Base-by-base conservation (phyloP, 129 eudicot genomes). In the Centaurea solstitialis region DNA sequence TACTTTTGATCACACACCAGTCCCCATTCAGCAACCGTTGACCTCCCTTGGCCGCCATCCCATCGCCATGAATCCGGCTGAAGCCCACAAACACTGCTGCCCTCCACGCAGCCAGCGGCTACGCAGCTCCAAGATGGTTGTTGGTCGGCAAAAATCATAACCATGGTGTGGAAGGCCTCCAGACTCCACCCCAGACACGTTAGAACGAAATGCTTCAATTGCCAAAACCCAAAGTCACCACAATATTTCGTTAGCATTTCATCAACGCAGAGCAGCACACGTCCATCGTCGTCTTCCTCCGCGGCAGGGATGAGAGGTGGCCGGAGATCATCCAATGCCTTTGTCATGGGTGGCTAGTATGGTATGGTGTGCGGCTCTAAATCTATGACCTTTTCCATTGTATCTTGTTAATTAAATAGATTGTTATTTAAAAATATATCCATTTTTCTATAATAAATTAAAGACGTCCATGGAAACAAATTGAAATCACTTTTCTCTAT, bases 171-270 rank as follows among this genome's bases (percentile, higher is more conserved):
- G 68, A 94, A 84, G 53, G 91, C 96, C 69, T 92, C 91, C 1
- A 94, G 85, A 12, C 88, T 90, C 98, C 97, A 92, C 6, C 90
- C 98, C 57, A 89, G 64, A 83, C 92, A 84, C 5, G 94, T 90
- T 7, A 92, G 83, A 3, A 90, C 82, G 13, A 94, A 92, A 89
- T 94, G 96, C 62, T 61, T 85, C 21, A 90, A 23, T 76, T 94
- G 98, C 97, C 97, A 94, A 68, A 33, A 21, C 79, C 98, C 98
- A 68, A 92, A 94, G 88, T 94, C 98, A 11, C 97, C 98, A 82
- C 98, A 94, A 38, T 92, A 86, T 69, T 82, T 86, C 11, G 85
- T 84, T 38, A 94, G 53, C 96, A 90, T 92, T 39, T 85, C 89
- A 83, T 94, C 97, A 10, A 90, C 87, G 73, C 81, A 53, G 8